Base-by-base conservation (phyloP, 2,329 filamentous ascomycete species). In the Cladosporium oxysporum region DNA sequence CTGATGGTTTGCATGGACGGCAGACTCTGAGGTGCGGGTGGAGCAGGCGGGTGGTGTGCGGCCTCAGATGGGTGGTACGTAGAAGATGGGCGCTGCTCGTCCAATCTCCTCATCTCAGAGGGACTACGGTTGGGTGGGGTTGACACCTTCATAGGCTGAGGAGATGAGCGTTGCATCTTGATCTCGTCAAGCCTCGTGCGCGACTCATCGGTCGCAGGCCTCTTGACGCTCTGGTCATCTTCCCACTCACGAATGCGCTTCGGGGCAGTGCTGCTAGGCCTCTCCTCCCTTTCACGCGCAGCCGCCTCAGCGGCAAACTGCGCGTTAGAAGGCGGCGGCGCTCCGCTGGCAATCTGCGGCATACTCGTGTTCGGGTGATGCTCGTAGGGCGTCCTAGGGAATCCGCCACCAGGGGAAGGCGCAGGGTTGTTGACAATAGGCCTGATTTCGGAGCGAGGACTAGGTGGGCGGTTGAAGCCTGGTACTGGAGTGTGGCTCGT, bases 201-300 rank as follows among this genome's bases (percentile, higher is more conserved):
- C 69, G 86, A 92, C 77, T 97, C 93, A 5, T 98, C 94, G 47
- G 89, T 96, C 11, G 91, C 90, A 68, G 91, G 88, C 81, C 97
- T 97, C 82, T 97, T 96, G 53, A 84, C 83, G 62, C 68, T 69
- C 50, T 62, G 63, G 41, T 96, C 92, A 41, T 94, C 90, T 71
- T 98, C 95, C 93, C 95, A 97, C 74, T 98, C 95, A 58, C 93
- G 89, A 77, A 89, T 85, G 66, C 95, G 88, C 84, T 99, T 99
- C 66, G 90, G 88, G 12, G 91, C 83, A 2, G 83, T 90, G 44
- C 92, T 96, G 1, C 90, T 80, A 21, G 93, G 91, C n/a, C 93
- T 87, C 50, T 89, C 87, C 65, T 96, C 90, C 68, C 84, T 78
- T 58, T 89, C 86, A 61, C 87, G 90, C 67, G 86, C 83, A 28